Conservation (phyloP, 441 rosid genomes). For the Croton laevigatus region DNA sequence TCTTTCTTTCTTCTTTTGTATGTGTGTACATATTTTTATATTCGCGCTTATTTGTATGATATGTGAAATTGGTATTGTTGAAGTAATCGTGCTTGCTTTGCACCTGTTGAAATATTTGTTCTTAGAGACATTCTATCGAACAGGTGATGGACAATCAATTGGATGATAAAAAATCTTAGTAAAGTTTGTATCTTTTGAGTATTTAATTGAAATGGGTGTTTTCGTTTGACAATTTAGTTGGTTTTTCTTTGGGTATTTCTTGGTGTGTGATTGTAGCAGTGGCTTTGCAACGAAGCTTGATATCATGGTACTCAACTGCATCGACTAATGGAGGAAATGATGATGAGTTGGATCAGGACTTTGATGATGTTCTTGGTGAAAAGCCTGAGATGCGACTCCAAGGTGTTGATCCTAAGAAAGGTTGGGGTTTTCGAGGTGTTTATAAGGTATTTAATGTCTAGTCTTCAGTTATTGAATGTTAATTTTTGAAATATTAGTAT, state of each 20-base stretch:
- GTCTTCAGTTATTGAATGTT: neutral
- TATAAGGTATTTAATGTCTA: slow-evolving; percentile 52
- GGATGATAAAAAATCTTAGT: neutral
- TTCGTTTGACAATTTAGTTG: slow-evolving; percentile 6
- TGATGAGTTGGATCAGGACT: slow-evolving; percentile 35
- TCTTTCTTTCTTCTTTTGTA: slow-evolving; percentile 8
- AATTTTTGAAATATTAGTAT: neutral
- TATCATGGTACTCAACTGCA: slow-evolving; percentile 47
- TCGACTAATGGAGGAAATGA: slow-evolving; percentile 30
- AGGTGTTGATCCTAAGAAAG: slow-evolving; percentile 83
- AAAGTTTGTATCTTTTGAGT: neutral
- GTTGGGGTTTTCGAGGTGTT: slow-evolving; percentile 93
- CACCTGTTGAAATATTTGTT: neutral
- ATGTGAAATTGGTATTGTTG: neutral
- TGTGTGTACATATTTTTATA: neutral
- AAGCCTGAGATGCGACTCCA: slow-evolving; percentile 62
- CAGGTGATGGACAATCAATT: neutral
- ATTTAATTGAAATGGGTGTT: neutral
- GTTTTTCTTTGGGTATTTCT: neutral
- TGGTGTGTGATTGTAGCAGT: slow-evolving; percentile 29
- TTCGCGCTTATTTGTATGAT: neutral
- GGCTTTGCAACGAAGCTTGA: slow-evolving; percentile 42
- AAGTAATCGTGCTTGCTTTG: neutral
- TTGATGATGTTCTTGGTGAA: slow-evolving; percentile 37
- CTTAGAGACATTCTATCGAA: slow-evolving; percentile 19